Evolutionary conservation across 495 filamentous ascomycete genomes (phyloP).

Genomic region (Penicillium tannophilum): DNA sequence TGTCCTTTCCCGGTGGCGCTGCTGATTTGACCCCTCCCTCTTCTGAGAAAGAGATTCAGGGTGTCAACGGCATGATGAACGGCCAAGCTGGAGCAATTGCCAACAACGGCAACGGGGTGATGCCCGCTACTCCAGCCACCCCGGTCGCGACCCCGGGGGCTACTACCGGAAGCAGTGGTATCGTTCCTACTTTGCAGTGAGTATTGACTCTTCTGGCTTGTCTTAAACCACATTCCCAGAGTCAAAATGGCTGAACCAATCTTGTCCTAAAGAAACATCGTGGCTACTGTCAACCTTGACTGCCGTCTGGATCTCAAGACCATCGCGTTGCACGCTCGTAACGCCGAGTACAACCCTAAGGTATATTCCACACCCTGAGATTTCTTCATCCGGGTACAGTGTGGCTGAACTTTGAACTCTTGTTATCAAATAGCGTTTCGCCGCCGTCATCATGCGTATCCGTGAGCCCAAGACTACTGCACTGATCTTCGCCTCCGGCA

Average conservation of each 20-base stretch:
- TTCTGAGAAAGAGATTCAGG: conserved; percentile 62
- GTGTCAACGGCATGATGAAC: conserved; percentile 53
- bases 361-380: conserved; percentile 59
- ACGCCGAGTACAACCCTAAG: conserved; percentile 98
- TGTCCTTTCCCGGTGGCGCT: conserved; percentile 86
- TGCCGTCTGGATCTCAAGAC: conserved; percentile 98
- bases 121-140: conserved; percentile 92
- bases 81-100: conserved; percentile 64
- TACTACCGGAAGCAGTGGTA: conserved; percentile 77
- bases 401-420: conserved; percentile 48
- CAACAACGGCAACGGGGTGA: conserved; percentile 79
- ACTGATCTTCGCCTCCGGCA: conserved; percentile 95
- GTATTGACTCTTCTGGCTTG: conserved; percentile 63
- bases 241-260: conserved; percentile 41
- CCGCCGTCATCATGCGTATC: conserved; percentile 99
- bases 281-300: conserved; percentile 98
- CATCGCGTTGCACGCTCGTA: conserved; percentile 96
- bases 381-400: conserved; percentile 44
- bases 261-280: conserved; percentile 94
- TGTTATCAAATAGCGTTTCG: conserved; percentile 77
- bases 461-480: conserved; percentile 98
- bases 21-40: conserved; percentile 79
- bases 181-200: conserved; percentile 98
- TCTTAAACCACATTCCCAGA: conserved; percentile 31
- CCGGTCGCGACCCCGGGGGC: conserved; percentile 90